Evolutionary conservation across 257 asterid species (phyloP), one percentile per base, ranked within the genome.

Genomic region (Anisodus tanguticus): DNA sequence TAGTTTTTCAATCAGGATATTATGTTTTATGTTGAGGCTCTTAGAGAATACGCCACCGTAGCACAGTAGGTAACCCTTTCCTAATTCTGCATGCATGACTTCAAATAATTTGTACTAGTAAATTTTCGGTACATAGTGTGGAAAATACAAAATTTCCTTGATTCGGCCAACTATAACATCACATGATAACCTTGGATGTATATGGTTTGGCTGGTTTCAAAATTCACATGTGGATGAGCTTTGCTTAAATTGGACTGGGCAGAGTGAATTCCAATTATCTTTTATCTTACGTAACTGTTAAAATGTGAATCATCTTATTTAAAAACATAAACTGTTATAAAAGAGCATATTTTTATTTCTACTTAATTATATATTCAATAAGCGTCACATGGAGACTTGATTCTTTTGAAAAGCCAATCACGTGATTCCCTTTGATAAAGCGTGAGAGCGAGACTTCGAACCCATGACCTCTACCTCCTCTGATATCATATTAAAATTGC

Each of bases 101-200:
- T 74, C n/a, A 19, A 72, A 72, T 10, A 45, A 10, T 72, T 10
- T 72, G 41, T 31, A 31, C 19, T 31, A 19, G 35, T 0, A 41
- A 55, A 70, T 41, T 8, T 17, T 17, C 11, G 55, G 15, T 71
- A 45, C 13, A 45, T 45, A 19, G 17, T 11, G n/a, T 6, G 80
- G 6, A 70, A 70, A 16, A 70, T 43, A 71, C 39, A n/a, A 15
- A 22, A 0, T 71, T 45, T 71, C 2, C 19, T 49, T 71, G 39
- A 71, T 71, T n/a, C 17, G 10, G 80, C 58, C 80, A 71, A 71
- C 80, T n/a, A 5, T 9, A 4, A 58, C 47, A 5, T 71, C 80
- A 45, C 80, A n/a, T 71, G 80, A 45, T 45, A 45, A 47, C 2
- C 19, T 72, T 47, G 80, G 59, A 72, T 1, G 41, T 13, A 6